These are phyloP conservation scores for Kurtzmaniella cleridarum DNA, from an alignment of 805 yeast genomes.

Conservation along the genomic window DNA sequence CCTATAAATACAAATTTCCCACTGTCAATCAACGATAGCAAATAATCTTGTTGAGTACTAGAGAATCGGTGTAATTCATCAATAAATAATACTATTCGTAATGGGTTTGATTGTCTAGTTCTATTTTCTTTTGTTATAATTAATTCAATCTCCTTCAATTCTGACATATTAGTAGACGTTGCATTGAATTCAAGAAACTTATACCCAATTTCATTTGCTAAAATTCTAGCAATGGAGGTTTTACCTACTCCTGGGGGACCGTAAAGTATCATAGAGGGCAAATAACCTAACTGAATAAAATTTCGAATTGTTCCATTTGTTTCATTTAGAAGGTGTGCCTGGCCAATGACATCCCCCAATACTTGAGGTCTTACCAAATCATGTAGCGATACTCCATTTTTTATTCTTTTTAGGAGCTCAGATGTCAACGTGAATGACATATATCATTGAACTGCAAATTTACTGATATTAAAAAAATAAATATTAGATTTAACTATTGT, in stretches of 20 bases:
- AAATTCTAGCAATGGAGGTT: conserved; percentile 71
- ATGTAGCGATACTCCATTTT: conserved; percentile 47
- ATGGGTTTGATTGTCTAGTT: conserved; percentile 32
- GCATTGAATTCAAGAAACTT: conserved; percentile 82
- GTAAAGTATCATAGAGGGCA: conserved; percentile 86
- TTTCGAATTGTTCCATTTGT: conserved; percentile 59
- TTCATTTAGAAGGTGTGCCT: conserved; percentile 63
- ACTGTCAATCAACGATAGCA: conserved; percentile 76
- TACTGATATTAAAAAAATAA: too few relatives aligned
- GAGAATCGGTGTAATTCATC: conserved; percentile 92
- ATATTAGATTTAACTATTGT: too few relatives aligned
- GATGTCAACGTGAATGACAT: too few relatives aligned
- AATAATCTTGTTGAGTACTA: conserved; percentile 81
- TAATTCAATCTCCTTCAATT: conserved; percentile 56
- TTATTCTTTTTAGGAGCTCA: too few relatives aligned
- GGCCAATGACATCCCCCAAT: conserved; percentile 77
- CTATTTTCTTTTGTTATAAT: conserved; percentile 40
- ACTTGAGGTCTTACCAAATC: conserved; percentile 77
- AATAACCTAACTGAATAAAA: conserved; percentile 55
- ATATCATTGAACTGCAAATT: too few relatives aligned
- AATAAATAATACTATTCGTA: conserved; percentile 56
- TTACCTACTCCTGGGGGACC: conserved; percentile 98
- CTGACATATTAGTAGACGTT: conserved; percentile 62
- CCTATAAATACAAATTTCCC: conserved; percentile 84
- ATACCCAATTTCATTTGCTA: conserved; percentile 50